phyloP scores from a whole-genome alignment of 2,329 filamentous ascomycete genomes.

The Colletotrichum somersetense region DNA sequence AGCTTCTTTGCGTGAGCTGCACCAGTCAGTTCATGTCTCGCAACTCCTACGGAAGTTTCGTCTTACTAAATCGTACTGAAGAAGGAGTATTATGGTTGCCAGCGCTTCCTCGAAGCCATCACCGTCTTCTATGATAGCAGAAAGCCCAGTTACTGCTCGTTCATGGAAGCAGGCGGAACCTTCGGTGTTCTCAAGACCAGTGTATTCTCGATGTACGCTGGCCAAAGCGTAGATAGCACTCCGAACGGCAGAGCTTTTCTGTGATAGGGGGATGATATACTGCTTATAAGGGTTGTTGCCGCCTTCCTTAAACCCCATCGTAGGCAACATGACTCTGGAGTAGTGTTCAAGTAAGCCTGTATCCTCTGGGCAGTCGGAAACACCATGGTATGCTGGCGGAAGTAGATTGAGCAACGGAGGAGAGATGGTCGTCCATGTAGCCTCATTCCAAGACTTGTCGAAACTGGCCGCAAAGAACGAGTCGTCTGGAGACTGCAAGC shows the following conservation, averaged over 20 bases:
- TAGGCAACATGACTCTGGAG: conserved; percentile 22
- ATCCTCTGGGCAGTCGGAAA: conserved; percentile 27
- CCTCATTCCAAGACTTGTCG: conserved; percentile 29
- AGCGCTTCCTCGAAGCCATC: conserved; percentile 37
- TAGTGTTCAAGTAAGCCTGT: conserved; percentile 39
- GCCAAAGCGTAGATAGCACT: conserved; percentile 39
- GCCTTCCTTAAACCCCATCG: conserved; percentile 31
- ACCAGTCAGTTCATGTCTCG: not conserved
- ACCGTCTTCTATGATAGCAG: conserved; percentile 35
- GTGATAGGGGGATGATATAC: conserved; percentile 31
- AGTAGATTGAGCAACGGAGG: conserved; percentile 22
- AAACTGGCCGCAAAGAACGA: conserved; percentile 25
- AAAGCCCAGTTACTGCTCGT: conserved; percentile 27
- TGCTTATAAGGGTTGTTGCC: conserved; percentile 24
- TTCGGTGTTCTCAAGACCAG: conserved; percentile 28
- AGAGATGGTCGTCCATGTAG: conserved; percentile 18
- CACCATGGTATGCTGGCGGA: conserved; percentile 10
- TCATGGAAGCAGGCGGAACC: conserved; percentile 36
- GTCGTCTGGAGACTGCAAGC: conserved; percentile 20
- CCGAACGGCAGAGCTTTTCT: conserved; percentile 36
- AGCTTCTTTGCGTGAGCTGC: conserved; percentile 36
- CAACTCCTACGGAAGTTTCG: accelerated
- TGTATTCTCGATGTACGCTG: conserved; percentile 36
- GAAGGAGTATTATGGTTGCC: conserved; percentile 34
- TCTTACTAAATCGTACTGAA: conserved; percentile 41